Conservation (phyloP, 2,329 filamentous ascomycete species). For the Penicillium sp. region DNA sequence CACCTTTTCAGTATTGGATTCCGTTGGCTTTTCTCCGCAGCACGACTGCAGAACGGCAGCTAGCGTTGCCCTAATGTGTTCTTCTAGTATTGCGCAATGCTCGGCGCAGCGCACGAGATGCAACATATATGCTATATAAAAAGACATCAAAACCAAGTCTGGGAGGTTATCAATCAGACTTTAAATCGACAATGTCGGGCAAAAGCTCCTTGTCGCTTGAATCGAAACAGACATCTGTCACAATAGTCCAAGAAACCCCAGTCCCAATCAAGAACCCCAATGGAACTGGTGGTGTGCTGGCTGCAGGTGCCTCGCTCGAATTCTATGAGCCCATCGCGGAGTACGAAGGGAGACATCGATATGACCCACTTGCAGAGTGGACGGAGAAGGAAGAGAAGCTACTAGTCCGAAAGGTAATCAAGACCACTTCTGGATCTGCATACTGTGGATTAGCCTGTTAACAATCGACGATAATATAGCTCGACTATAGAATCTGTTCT, state of each 20-base stretch:
- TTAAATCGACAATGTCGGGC: not conserved
- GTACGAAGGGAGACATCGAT: conserved; percentile 27
- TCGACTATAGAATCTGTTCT: not conserved
- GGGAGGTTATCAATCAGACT: too few relatives aligned
- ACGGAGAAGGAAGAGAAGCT: conserved; percentile 45
- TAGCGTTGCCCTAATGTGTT: not conserved
- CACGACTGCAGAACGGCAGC: not conserved
- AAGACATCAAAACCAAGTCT: not conserved
- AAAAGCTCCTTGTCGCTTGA: not conserved
- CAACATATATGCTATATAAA: not conserved
- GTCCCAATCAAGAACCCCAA: not conserved
- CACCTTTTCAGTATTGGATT: not conserved
- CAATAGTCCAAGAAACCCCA: not conserved
- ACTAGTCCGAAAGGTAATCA: conserved; percentile 47
- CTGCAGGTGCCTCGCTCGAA: not conserved
- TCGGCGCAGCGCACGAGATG: not conserved
- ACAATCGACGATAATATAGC: not conserved
- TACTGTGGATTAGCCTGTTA: not conserved
- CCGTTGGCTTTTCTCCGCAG: not conserved
- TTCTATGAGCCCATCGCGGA: conserved; percentile 27
- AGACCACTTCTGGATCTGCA: not conserved
- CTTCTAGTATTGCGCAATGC: conserved; percentile 1
- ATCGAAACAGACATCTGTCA: not conserved
- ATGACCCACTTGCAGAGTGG: conserved; percentile 26
- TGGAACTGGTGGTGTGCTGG: not conserved